Conservation (phyloP, 2,329 filamentous ascomycete genomes). For the Metarhizium robertsii region DNA sequence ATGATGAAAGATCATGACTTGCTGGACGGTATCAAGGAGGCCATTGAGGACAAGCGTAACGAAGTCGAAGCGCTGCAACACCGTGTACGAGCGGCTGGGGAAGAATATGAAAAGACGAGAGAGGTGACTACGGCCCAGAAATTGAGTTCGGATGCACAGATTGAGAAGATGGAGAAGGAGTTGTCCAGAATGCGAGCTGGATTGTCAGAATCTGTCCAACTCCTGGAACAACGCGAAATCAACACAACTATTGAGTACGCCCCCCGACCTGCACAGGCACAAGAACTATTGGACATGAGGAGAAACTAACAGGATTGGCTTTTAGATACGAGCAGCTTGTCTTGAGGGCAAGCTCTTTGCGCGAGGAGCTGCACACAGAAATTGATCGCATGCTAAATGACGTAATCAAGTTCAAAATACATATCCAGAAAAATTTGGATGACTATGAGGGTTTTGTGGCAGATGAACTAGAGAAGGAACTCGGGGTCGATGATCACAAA, state of each 20-base stretch:
- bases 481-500: conserved; percentile 52
- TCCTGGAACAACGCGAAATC: conserved; percentile 93
- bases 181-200: conserved; percentile 84
- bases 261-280: background rate
- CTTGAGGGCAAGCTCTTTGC: conserved; percentile 69
- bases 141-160: conserved; percentile 80
- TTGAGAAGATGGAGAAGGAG: conserved; percentile 98
- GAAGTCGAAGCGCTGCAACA: conserved; percentile 91
- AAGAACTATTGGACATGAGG: background rate
- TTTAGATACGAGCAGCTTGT: conserved; percentile 80
- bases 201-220: conserved; percentile 75
- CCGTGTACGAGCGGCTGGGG: conserved; percentile 75
- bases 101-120: conserved; percentile 89
- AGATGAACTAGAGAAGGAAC: conserved; percentile 82
- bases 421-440: conserved; percentile 85
- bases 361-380: conserved; percentile 97
- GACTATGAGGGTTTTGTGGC: conserved; percentile 91
- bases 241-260: conserved; percentile 89
- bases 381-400: conserved; percentile 95
- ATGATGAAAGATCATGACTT: conserved; percentile 94
- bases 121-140: conserved; percentile 81
- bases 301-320: background rate
- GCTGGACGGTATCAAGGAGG: conserved; percentile 89
- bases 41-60: conserved; percentile 87
- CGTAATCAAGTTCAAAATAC: conserved; percentile 97